These are phyloP conservation scores for Notholithocarpus densiflorus DNA, from an alignment of 306 rosid genomes.

Conservation along the genomic window DNA sequence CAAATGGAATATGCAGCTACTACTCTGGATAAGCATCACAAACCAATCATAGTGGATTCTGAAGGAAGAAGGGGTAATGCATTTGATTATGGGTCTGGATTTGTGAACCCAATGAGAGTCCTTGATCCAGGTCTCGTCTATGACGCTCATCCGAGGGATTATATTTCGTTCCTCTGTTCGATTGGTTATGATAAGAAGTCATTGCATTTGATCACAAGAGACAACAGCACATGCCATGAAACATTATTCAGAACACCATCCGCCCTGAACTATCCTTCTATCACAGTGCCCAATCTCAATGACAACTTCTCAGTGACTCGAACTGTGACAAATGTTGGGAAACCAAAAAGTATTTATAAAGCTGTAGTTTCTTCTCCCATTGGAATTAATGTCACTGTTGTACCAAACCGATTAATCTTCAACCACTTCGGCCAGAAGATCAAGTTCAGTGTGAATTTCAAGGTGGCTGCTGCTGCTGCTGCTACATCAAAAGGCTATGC, in stretches of 20 bases:
- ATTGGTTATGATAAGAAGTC: constrained; percentile 60
- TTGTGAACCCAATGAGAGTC: constrained; percentile 62
- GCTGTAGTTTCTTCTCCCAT: constrained; percentile 50
- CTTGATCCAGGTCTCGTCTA: constrained; percentile 75
- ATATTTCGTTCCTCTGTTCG: constrained; percentile 63
- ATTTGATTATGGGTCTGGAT: constrained; percentile 79
- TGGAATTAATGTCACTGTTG: constrained; percentile 64
- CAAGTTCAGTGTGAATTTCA: constrained; percentile 56
- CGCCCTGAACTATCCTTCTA: constrained; percentile 69
- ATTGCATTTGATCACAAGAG: constrained; percentile 55
- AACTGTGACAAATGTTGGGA: constrained; percentile 68
- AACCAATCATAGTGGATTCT: constrained; percentile 57
- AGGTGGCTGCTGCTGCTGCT: constrained; percentile 28
- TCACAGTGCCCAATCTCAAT: constrained; percentile 62
- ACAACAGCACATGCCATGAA: constrained; percentile 60
- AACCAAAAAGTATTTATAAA: constrained; percentile 46
- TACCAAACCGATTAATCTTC: constrained; percentile 54
- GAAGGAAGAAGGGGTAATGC: constrained; percentile 57
- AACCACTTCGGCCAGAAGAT: constrained; percentile 51
- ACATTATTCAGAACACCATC: constrained; percentile 52
- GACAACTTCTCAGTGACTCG: constrained; percentile 49
- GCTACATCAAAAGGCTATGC: constrained; percentile 56
- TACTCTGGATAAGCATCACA: constrained; percentile 52
- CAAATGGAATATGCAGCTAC: constrained; percentile 54
- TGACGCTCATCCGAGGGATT: constrained; percentile 51